These are phyloP conservation scores for Boeremia lycopersici DNA, from an alignment of 2,329 filamentous ascomycete species.

Conservation along the genomic window DNA sequence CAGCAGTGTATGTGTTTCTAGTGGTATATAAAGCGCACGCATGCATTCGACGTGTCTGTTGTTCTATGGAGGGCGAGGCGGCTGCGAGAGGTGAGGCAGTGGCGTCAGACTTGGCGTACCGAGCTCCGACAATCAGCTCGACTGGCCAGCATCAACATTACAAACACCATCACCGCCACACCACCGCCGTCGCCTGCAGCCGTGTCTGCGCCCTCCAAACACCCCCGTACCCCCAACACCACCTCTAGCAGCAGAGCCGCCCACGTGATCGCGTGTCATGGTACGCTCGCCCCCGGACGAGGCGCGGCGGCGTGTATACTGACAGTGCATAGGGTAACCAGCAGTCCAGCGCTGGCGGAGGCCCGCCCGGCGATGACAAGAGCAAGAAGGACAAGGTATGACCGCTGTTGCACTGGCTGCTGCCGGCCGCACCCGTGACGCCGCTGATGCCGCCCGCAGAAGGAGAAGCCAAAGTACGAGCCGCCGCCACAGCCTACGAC, in stretches of 20 bases:
- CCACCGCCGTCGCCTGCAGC: slow-evolving; percentile 24
- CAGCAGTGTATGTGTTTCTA: slow-evolving; percentile 3
- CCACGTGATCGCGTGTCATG: slow-evolving; percentile 38
- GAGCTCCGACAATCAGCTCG: slow-evolving; percentile 33
- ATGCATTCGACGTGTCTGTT: slow-evolving; percentile 42
- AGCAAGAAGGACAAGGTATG: slow-evolving; percentile 81
- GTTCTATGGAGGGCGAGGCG: slow-evolving; percentile 40
- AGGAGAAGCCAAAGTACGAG: slow-evolving; percentile 99
- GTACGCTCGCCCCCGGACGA: slow-evolving; percentile 33
- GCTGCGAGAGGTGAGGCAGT: slow-evolving; percentile 27
- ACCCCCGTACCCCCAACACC: not conserved
- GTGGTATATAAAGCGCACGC: slow-evolving; percentile 10
- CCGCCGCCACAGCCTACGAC: slow-evolving; percentile 96
- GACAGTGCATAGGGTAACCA: slow-evolving; percentile 69
- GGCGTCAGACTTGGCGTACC: slow-evolving; percentile 29
- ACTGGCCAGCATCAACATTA: slow-evolving; percentile 36
- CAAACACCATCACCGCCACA: slow-evolving; percentile 36
- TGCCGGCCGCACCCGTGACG: not conserved
- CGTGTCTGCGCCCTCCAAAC: slow-evolving; percentile 9
- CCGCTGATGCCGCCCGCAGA: slow-evolving; percentile 60
- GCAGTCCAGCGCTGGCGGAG: slow-evolving; percentile 82
- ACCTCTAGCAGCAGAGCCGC: not conserved
- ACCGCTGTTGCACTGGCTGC: not conserved
- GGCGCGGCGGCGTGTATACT: slow-evolving; percentile 44
- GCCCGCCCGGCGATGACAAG: slow-evolving; percentile 69